phyloP scores from a whole-genome alignment of 495 filamentous ascomycete genomes.

The Delitschia confertaspora region DNA sequence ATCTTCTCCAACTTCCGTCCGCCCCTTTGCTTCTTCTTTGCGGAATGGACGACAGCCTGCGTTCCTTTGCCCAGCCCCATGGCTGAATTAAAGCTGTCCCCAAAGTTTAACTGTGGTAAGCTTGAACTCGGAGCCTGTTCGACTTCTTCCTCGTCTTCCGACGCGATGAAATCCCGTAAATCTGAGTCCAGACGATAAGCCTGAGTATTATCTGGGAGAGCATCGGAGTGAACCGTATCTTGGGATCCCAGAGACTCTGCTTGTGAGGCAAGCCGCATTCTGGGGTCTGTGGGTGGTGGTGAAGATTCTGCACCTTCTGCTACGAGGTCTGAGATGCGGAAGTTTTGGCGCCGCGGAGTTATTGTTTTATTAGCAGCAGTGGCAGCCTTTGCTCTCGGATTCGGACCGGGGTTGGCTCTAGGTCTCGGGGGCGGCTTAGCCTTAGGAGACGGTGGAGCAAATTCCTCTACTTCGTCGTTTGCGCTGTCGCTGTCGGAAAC shows the following conservation, averaged over 20 bases:
- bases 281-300: conserved; percentile 25
- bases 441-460: not conserved
- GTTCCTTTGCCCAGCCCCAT: conserved; percentile 15
- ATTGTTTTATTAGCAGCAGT: not conserved
- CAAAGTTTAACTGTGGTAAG: conserved; percentile 10
- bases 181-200: conserved; percentile 20
- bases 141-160: conserved; percentile 17
- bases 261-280: conserved; percentile 21
- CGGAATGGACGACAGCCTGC: conserved; percentile 10
- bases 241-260: conserved; percentile 22
- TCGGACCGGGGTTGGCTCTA: conserved; percentile 5
- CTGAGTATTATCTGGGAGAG: conserved; percentile 12
- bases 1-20: conserved; percentile 13
- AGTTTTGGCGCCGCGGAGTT: conserved; percentile 1
- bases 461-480: not conserved
- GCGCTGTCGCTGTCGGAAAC: conserved; percentile 1
- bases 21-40: conserved; percentile 3
- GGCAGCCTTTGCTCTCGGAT: conserved; percentile 6
- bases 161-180: conserved; percentile 14
- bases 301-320: conserved; percentile 18
- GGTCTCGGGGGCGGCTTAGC: not conserved
- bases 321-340: conserved; percentile 12
- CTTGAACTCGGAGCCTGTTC: conserved; percentile 9
- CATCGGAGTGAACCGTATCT: conserved; percentile 7
- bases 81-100: too few relatives aligned